Conservation (phyloP, 2,329 filamentous ascomycete genomes). For the Aspergillus fijiensis region DNA sequence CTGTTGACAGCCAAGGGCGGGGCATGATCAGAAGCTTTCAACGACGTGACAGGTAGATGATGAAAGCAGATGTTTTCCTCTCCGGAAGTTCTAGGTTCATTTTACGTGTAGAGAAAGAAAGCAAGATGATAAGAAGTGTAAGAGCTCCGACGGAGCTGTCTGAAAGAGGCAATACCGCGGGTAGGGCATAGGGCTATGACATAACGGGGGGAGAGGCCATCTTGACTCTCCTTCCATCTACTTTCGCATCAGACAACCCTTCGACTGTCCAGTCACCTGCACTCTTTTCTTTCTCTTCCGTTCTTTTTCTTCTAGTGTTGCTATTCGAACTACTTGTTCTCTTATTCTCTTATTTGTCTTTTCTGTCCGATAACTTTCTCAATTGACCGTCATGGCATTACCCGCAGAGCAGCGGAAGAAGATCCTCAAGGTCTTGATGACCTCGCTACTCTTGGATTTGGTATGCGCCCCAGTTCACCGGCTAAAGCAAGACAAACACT, state of each 20-base stretch:
- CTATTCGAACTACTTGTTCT: too few relatives aligned
- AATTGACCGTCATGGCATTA: constrained; percentile 32
- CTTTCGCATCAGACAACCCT: neutral
- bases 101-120: too few relatives aligned
- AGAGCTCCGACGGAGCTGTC: neutral
- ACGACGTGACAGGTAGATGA: neutral
- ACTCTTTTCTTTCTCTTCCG: constrained; percentile 22
- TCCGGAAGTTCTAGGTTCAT: neutral
- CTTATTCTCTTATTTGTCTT: constrained; percentile 4
- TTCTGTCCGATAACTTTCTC: constrained; percentile 19
- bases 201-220: constrained; percentile 9
- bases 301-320: neutral
- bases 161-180: neutral
- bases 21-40: neutral
- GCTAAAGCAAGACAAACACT: neutral
- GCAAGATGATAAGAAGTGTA: neutral
- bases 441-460: constrained; percentile 85
- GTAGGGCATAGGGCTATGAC: constrained; percentile 19
- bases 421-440: constrained; percentile 82
- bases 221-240: neutral
- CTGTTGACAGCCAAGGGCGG: neutral
- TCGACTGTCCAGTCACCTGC: neutral
- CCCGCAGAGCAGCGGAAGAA: constrained; percentile 62
- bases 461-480: constrained; percentile 52
- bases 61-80: neutral